Conservation (phyloP, 129 eudicot species). For the Helichrysum umbraculigerum region DNA sequence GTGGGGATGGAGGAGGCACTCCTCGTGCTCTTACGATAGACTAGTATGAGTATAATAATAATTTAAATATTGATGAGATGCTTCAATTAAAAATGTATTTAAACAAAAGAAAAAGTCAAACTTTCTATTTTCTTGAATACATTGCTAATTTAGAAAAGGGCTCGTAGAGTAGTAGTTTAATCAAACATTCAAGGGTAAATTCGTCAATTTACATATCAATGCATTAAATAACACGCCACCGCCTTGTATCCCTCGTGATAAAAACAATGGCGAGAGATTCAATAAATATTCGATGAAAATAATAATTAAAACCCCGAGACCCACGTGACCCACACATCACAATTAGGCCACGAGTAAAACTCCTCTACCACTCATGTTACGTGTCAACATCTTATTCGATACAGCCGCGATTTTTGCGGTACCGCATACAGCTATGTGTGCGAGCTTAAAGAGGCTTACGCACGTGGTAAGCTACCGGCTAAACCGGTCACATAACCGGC, state of each 20-base stretch:
- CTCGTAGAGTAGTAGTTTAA: background rate
- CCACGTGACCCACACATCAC: slow-evolving; percentile 35
- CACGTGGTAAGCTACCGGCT: slow-evolving; percentile 55
- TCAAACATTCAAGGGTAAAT: background rate
- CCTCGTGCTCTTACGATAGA: too few species aligned
- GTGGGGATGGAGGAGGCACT: too few species aligned
- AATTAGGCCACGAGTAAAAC: slow-evolving; percentile 39
- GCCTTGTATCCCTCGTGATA: slow-evolving; percentile 30
- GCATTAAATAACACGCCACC: slow-evolving; percentile 18
- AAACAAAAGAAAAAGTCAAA: background rate
- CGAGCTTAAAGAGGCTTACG: slow-evolving; percentile 13
- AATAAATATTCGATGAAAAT: slow-evolving; percentile 17
- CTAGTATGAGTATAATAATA: too few species aligned
- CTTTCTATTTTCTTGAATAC: background rate
- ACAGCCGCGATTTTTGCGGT: slow-evolving; percentile 1
- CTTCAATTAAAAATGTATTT: background rate
- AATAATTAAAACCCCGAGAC: background rate
- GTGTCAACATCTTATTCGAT: slow-evolving; percentile 24
- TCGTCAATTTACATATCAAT: background rate
- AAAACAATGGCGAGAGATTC: slow-evolving; percentile 28
- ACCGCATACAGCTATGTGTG: slow-evolving; percentile 4
- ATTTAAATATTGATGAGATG: background rate
- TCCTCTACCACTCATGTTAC: slow-evolving; percentile 27
- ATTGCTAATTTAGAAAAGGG: slow-evolving; percentile 17
- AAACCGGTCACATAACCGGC: slow-evolving; percentile 39